Evolutionary conservation across 257 asterid genomes (phyloP), one percentile per base, ranked within the genome.

Genomic region (Anisodus acutangulus): DNA sequence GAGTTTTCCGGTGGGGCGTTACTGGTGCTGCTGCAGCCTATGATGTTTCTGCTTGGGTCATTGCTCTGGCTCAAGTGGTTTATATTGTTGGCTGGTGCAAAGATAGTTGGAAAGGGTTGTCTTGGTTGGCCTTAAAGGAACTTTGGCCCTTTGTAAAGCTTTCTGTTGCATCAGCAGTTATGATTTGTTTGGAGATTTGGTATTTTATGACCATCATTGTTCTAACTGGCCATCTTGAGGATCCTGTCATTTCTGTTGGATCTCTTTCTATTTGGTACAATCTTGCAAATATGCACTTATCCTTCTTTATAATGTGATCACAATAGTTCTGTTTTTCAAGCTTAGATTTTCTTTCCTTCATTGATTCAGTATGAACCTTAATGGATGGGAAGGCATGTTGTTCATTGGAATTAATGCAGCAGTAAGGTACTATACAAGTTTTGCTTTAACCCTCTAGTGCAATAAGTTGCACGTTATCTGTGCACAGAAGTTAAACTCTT

Each of bases 361-460:
- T 79, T 60, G 16, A 90, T 87, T 79, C 86, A 97, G 99, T 91
- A 97, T 95, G 99, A 97, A 97, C 86, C 81, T 94, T 86, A 92
- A 97, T 87, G 99, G 99, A 80, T 97, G 99, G 99, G 99, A 97
- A 91, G 98, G 98, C 31, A 97, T 97, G 99, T 83, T 95, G 59
- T 97, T 97, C 92, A 95, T 95, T 35, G 99, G 98, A 62, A 92
- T 97, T 8, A 93, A 95, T 88, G 98, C 98, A 82, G 98, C 99
- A 78, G 87, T 97, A 85, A 90, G 99, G 99, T 95, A 92, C 10
- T 59, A 6, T 59, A 59, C 26, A 59, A 59, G 66, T 59, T n/a
- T 59, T 17, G 9, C 66, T 17, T 59, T 16, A 2, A 59, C 66
- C 64, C 31, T 59, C 66, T 59, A 6, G 6, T 11, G 37, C 63